These are phyloP conservation scores for Tetracladium maxilliforme DNA, from an alignment of 2,329 filamentous ascomycete genomes.

Conservation along the genomic window DNA sequence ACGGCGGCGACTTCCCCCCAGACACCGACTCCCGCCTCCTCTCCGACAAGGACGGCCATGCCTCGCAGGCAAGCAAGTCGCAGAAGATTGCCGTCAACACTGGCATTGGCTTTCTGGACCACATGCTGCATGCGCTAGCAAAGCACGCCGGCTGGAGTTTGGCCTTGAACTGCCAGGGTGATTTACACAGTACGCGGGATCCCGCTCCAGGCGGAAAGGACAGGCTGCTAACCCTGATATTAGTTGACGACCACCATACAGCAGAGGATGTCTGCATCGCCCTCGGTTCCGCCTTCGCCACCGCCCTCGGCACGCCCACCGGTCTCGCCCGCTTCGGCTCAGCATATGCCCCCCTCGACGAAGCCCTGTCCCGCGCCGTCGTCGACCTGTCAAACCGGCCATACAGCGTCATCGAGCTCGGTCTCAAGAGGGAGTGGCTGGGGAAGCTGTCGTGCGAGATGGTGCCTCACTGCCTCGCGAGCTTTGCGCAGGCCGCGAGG, in stretches of 20 bases:
- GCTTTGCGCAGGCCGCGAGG: slow-evolving; percentile 80
- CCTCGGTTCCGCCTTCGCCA: slow-evolving; percentile 71
- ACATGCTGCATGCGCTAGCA: slow-evolving; percentile 94
- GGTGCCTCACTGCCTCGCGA: slow-evolving; percentile 90
- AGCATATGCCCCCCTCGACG: slow-evolving; percentile 87
- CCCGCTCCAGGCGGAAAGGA: slow-evolving; percentile 1
- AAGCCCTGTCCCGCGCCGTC: slow-evolving; percentile 84
- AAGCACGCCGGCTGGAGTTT: slow-evolving; percentile 96
- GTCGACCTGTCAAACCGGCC: slow-evolving; percentile 91
- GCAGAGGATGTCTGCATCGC: slow-evolving; percentile 92
- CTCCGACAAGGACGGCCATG: slow-evolving; percentile 47
- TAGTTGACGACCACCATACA: slow-evolving; percentile 97
- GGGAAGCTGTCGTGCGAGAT: slow-evolving; percentile 91
- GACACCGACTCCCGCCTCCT: slow-evolving; percentile 43
- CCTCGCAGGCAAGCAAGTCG: slow-evolving; percentile 67
- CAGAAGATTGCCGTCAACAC: slow-evolving; percentile 83
- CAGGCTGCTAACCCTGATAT: not conserved
- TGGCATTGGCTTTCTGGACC: slow-evolving; percentile 93
- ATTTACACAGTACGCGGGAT: slow-evolving; percentile 63
- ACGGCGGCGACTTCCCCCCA: slow-evolving; percentile 66
- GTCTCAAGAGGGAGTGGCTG: slow-evolving; percentile 81
- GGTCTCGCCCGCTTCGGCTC: slow-evolving; percentile 84
- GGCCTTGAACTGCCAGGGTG: slow-evolving; percentile 67
- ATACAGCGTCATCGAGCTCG: slow-evolving; percentile 70
- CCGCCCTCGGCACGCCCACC: slow-evolving; percentile 60